Percentiles rank a stretch among this genome's conserved stretches.
phyloP scores from a whole-genome alignment of 2,329 filamentous ascomycete genomes.

The Penicillium italicum region DNA sequence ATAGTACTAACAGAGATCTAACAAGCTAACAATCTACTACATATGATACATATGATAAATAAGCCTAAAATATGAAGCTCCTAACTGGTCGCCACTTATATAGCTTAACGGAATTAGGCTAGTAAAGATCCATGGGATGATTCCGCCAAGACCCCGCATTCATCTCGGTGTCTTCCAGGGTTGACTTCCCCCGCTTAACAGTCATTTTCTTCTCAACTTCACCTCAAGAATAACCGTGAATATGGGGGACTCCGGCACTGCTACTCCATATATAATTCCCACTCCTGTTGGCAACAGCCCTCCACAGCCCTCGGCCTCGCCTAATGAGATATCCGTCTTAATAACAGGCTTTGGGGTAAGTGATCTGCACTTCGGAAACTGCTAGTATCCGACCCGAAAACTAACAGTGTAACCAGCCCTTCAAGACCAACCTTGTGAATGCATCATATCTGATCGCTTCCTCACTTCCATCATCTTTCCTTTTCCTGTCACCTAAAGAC shows the following conservation, averaged over 20 bases:
- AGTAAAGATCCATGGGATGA: slow-evolving; percentile 1
- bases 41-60: neutral
- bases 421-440: slow-evolving; percentile 69
- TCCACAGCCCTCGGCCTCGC: slow-evolving; percentile 13
- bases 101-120: slow-evolving; percentile 1
- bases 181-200: neutral
- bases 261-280: slow-evolving; percentile 12
- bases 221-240: slow-evolving; percentile 7
- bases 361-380: slow-evolving; percentile 16
- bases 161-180: slow-evolving; percentile 2
- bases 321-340: slow-evolving; percentile 34
- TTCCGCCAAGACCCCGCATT: slow-evolving; percentile 19
- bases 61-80: neutral
- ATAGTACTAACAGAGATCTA: neutral
- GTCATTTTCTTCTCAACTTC: neutral
- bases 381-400: slow-evolving; percentile 8
- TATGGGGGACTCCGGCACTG: slow-evolving; percentile 36
- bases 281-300: slow-evolving; percentile 14
- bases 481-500: slow-evolving; percentile 32
- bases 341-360: slow-evolving; percentile 39
- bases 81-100: neutral
- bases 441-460: slow-evolving; percentile 76
- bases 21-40: neutral
- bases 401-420: slow-evolving; percentile 56
- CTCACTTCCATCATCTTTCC: slow-evolving; percentile 63